These are phyloP conservation scores for Torrubiella hemipterigena DNA, from an alignment of 2,329 filamentous ascomycete species.

Conservation along the genomic window DNA sequence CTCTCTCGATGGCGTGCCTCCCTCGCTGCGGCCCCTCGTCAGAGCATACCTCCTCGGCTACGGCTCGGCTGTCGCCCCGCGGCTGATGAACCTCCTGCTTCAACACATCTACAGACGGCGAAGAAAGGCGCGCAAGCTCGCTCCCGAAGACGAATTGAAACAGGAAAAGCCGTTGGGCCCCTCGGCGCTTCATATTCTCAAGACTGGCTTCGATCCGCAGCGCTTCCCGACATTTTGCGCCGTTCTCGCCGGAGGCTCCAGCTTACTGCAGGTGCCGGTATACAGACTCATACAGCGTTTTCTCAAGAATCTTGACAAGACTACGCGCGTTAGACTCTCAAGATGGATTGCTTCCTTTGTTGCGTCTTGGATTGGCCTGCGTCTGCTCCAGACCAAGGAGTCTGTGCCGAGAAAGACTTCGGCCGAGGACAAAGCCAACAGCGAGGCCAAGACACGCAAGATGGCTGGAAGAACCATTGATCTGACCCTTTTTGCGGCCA, in stretches of 20 bases:
- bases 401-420: no score
- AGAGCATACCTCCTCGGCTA: conserved; percentile 51
- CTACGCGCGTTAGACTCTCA: conserved; percentile 41
- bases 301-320: background rate
- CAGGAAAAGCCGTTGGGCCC: conserved; percentile 18
- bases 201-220: conserved; percentile 38
- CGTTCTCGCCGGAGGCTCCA: conserved; percentile 45
- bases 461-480: conserved; percentile 65
- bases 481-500: conserved; percentile 66
- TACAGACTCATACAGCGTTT: conserved; percentile 1
- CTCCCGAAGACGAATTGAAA: conserved; percentile 10
- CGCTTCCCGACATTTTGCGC: conserved; percentile 54
- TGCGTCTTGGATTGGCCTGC: conserved; percentile 44
- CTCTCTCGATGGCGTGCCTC: conserved; percentile 26
- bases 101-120: conserved; percentile 31
- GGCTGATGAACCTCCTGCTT: conserved; percentile 41
- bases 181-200: conserved; percentile 28
- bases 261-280: conserved; percentile 48
- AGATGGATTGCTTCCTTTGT: conserved; percentile 48
- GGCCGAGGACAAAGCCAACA: conserved; percentile 18
- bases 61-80: conserved; percentile 44
- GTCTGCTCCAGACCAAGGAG: conserved; percentile 46
- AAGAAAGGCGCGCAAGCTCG: conserved; percentile 15
- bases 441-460: conserved; percentile 7
- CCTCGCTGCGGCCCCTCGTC: conserved; percentile 40